Evolutionary conservation across 2,329 filamentous ascomycete genomes (phyloP), one percentile per base, ranked within the genome.

Genomic region (Cercospora sp.): DNA sequence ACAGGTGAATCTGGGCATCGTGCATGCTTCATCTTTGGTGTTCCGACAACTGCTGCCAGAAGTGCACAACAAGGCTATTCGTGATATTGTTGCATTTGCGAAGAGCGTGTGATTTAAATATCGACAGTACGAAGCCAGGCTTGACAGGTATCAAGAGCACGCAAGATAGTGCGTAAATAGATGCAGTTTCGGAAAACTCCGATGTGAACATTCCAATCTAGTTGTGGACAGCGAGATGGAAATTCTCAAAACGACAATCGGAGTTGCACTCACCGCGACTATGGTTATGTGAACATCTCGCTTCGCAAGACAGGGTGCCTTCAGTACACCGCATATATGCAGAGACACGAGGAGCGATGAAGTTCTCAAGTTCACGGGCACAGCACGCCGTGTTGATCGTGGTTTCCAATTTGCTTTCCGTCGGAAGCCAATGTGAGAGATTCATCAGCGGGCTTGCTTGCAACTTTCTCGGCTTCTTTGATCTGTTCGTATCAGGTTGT

Each of bases 21-120:
- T 72, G 34, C 76, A 78, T 69, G 74, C 66, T 2, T 55, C 70
- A 7, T 63, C 61, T 16, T 30, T 75, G 57, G 62, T 74, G 1
- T 77, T 78, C 37, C 64, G 75, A 24, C 69, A 74, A 30, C 49
- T 70, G 21, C 45, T 76, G 26, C 76, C 76, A 6, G 76, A 77
- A 55, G 37, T 73, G 28, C 71, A 76, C 59, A 63, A 72, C 16
- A 70, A 67, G 30, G 67, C 71, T 24, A 66, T 74, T 18, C 66
- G 69, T 26, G 70, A 73, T 34, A 69, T 77, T 37, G 72, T 62
- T 8, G 68, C 69, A 7, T 77, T 77, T 69, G 74, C 74, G 26
- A 75, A 71, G 66, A 70, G 69, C 34, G 59, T 74, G 37, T 73
- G 58, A 66, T 51, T 9, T 26, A 45, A 5, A 10, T 16, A 32